phyloP scores from a whole-genome alignment of 2,329 filamentous ascomycete species.

The Colletotrichum truncatum region DNA sequence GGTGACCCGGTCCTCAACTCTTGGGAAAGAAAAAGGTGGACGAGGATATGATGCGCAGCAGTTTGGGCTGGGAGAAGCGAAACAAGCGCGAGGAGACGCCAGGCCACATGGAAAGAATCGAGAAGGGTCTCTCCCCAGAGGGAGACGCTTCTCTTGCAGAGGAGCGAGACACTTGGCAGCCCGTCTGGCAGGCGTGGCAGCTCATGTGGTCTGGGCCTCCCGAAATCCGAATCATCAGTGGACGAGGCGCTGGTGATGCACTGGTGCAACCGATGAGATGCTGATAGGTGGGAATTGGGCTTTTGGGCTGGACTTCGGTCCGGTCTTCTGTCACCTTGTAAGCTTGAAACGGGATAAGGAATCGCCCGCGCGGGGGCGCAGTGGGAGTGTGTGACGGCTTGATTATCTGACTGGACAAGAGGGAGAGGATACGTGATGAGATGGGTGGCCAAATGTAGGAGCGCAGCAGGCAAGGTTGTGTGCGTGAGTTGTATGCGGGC shows the following conservation, averaged over 20 bases:
- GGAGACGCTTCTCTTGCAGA: constrained; percentile 29
- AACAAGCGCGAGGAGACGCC: constrained; percentile 25
- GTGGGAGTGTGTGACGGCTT: constrained; percentile 4
- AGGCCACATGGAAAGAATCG: constrained; percentile 23
- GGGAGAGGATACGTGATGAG: not conserved
- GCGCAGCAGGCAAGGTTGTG: not conserved
- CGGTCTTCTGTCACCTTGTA: constrained; percentile 10
- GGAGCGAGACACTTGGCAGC: constrained; percentile 7
- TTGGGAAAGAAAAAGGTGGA: constrained; percentile 6
- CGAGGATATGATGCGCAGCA: not conserved
- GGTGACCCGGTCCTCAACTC: constrained; percentile 3
- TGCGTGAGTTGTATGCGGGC: not conserved
- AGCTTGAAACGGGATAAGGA: constrained; percentile 22
- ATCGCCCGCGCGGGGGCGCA: constrained; percentile 26
- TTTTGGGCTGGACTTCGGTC: constrained; percentile 3
- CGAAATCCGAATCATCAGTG: constrained; percentile 23
- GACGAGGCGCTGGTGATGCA: constrained; percentile 11
- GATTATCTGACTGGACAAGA: constrained; percentile 10
- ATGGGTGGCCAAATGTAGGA: not conserved
- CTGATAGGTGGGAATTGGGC: not conserved
- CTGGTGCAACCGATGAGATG: not conserved
- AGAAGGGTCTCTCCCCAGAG: constrained; percentile 3
- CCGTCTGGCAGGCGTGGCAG: not conserved
- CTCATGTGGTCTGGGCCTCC: constrained; percentile 2
- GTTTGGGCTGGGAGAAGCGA: constrained; percentile 6